Base-by-base conservation (phyloP, 2,329 filamentous ascomycete species). In the Aspergillus candidus region DNA sequence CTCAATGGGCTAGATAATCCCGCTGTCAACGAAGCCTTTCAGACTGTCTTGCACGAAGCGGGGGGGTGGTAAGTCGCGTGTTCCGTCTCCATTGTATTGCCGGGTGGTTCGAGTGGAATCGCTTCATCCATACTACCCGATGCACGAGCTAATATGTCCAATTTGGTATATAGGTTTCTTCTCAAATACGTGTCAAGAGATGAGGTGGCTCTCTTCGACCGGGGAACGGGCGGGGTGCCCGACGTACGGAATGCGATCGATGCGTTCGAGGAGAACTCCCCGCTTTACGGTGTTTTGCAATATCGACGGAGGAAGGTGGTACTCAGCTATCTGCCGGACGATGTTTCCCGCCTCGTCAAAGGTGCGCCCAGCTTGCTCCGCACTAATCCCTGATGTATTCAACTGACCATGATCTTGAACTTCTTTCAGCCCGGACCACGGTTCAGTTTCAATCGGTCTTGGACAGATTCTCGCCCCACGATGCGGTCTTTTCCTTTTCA, bases 121-220 rank as follows among this genome's bases (percentile, higher is more conserved):
- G 40, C 44, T 41, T 30, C 31, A 44, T 44, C 35, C 36, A 38
- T 48, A 47, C 44, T 38, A 27, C 44, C 27, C 40, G 13, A n/a
- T 12, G 33, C 30, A 11, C 8, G 15, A 32, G 17, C 35, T 49
- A 41, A 49, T 33, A 41, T 35, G 17, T 42, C 40, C 35, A 46
- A 36, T 32, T 15, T 45, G 27, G 35, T 17, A 14, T 46, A 30
- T 61, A 97, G 93, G 93, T 93, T 98, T 61, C 80, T 97, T 51
- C 81, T 98, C 57, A 90, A 91, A 65, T 98, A 98, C 70, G 77
- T 80, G 51, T 84, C 84, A 49, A 84, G 93, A 67, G 93, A 98
- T 73, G 87, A 91, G 56, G 77, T 98, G 49, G 83, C 87, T 53
- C 70, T 98, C 44, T 74, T 93, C 46, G 80, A 76, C 48, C 80